These are phyloP conservation scores for Cladosporium sp. DNA, from an alignment of 2,329 filamentous ascomycete genomes.

Conservation along the genomic window DNA sequence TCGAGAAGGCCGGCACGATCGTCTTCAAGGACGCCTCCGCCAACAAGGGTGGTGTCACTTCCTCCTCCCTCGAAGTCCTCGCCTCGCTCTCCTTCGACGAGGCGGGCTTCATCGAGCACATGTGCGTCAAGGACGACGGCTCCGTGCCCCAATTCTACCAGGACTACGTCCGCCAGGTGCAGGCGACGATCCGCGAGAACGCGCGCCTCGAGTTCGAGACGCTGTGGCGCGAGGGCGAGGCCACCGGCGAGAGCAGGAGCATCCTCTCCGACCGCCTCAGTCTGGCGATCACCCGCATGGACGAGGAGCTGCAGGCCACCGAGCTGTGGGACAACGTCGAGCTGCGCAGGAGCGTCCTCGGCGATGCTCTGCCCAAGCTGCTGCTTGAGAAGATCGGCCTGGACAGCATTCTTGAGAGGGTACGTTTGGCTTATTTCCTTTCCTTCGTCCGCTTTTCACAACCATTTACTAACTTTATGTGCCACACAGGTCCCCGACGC, in stretches of 20 bases:
- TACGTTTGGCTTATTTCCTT: constrained; percentile 43
- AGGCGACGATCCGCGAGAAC: constrained; percentile 87
- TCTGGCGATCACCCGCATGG: constrained; percentile 89
- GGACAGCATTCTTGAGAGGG: constrained; percentile 80
- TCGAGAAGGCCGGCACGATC: constrained; percentile 93
- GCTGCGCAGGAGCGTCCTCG: constrained; percentile 75
- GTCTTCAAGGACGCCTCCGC: constrained; percentile 97
- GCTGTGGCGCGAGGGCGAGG: constrained; percentile 91
- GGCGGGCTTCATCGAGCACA: constrained; percentile 81
- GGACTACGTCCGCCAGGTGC: constrained; percentile 87
- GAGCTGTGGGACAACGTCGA: constrained; percentile 84
- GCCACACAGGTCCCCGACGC: constrained; percentile 75
- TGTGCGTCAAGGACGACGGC: constrained; percentile 82
- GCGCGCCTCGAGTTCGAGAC: constrained; percentile 94
- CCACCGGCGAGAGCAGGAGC: constrained; percentile 76
- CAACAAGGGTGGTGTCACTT: constrained; percentile 98
- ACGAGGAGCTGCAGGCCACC: constrained; percentile 93
- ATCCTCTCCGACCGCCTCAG: constrained; percentile 91
- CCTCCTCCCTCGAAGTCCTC: constrained; percentile 92
- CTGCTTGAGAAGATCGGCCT: constrained; percentile 88
- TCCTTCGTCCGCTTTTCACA: constrained; percentile 28
- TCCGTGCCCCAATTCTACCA: constrained; percentile 88
- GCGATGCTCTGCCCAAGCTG: constrained; percentile 81
- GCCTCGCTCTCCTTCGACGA: constrained; percentile 95
- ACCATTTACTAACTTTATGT: neutral